Conservation (phyloP, 23 red algal genomes). For the Gracilaria caudata region DNA sequence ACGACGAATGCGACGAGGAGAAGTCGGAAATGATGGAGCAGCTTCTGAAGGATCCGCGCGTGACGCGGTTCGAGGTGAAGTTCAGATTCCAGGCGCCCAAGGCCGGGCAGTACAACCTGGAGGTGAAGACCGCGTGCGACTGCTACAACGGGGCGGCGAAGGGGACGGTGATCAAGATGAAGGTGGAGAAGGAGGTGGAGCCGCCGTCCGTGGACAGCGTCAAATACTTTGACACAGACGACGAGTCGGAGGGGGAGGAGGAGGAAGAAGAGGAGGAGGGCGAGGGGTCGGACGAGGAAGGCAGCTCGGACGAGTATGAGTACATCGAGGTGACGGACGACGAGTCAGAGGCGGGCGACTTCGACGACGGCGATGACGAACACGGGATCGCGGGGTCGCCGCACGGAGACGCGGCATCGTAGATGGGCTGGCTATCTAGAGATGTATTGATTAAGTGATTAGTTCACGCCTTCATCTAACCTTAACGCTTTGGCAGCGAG, state of each 20-base stretch:
- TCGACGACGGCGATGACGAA: constrained; percentile 55
- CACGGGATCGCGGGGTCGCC: constrained; percentile 26
- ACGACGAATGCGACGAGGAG: constrained; percentile 1
- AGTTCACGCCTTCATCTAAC: too few species aligned
- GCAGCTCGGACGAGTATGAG: constrained; percentile 45
- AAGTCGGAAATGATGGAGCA: constrained; percentile 1
- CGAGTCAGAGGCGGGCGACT: constrained; percentile 65
- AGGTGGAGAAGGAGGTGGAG: constrained; percentile 59
- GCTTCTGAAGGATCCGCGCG: constrained; percentile 54
- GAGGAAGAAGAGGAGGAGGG: constrained; percentile 37
- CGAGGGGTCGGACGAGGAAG: constrained; percentile 51
- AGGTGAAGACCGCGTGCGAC: constrained; percentile 61
- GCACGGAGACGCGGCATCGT: constrained; percentile 30
- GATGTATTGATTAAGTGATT: too few species aligned
- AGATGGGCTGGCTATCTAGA: too few species aligned
- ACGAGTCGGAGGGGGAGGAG: constrained; percentile 49
- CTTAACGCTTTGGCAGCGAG: too few species aligned
- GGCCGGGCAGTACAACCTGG: constrained; percentile 55
- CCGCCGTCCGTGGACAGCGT: constrained; percentile 34
- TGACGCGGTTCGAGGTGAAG: constrained; percentile 57
- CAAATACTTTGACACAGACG: constrained; percentile 79
- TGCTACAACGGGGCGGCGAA: constrained; percentile 65
- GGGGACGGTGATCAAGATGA: constrained; percentile 55
- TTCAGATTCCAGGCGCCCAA: constrained; percentile 62
- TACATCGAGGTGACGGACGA: constrained; percentile 57